Evolutionary conservation across 306 rosid genomes (phyloP).

Genomic region (Nissolia schottii): DNA sequence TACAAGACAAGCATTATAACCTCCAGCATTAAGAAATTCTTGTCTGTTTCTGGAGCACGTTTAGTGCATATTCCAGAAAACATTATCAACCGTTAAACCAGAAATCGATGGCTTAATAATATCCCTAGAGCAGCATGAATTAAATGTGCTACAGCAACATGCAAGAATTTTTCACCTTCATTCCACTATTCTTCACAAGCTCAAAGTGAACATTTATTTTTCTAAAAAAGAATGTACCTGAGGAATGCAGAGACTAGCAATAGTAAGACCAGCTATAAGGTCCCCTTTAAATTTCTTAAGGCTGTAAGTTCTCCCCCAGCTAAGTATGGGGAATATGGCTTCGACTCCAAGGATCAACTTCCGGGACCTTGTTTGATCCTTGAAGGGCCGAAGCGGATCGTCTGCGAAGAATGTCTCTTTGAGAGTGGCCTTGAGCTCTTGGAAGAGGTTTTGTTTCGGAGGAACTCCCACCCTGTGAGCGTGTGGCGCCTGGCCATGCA

Average conservation of each 20-base stretch:
- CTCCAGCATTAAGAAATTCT: not conserved
- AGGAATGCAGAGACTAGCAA: slow-evolving; percentile 98
- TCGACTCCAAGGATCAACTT: slow-evolving; percentile 73
- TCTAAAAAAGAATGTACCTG: slow-evolving; percentile 64
- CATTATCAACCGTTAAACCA: no score
- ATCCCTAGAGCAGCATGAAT: no score
- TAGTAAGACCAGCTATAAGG: slow-evolving; percentile 81
- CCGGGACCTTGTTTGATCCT: slow-evolving; percentile 68
- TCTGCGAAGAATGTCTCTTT: slow-evolving; percentile 88
- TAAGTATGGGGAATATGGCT: slow-evolving; percentile 74
- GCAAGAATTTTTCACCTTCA: no score
- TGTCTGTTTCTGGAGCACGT: no score
- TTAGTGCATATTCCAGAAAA: no score
- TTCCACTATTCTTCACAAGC: not conserved
- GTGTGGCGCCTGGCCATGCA: slow-evolving; percentile 33
- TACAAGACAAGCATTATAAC: slow-evolving; percentile 23
- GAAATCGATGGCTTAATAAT: no score
- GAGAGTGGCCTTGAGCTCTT: slow-evolving; percentile 57
- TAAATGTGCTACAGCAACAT: no score
- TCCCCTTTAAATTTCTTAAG: slow-evolving; percentile 72
- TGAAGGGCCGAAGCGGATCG: slow-evolving; percentile 80
- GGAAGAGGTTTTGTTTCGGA: slow-evolving; percentile 72
- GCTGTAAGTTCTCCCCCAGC: slow-evolving; percentile 75
- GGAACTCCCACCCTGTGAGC: slow-evolving; percentile 82
- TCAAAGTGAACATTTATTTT: not conserved